These are phyloP conservation scores for Chalciporus sp. DNA, from an alignment of 1,284 basidiomycete species.

Conservation along the genomic window DNA sequence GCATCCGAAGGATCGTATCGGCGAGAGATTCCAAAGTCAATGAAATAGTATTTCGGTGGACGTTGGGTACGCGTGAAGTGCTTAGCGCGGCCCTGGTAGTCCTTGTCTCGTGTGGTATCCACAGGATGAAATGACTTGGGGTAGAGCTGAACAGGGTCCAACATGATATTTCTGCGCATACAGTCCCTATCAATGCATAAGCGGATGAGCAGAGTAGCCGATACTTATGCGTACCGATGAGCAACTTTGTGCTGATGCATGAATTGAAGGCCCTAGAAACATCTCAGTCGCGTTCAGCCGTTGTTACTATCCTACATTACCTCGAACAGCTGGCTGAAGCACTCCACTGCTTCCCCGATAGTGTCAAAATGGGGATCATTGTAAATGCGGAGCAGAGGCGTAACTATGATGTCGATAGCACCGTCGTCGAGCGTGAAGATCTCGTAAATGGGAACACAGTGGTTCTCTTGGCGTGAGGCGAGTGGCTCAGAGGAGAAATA, in stretches of 20 bases:
- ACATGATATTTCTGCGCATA: constrained; percentile 41
- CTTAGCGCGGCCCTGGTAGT: constrained; percentile 3
- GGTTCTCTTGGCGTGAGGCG: constrained; percentile 33
- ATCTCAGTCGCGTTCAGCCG: too few species aligned
- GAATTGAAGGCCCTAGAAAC: constrained; percentile 23
- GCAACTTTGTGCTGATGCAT: constrained; percentile 21
- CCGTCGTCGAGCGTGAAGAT: constrained; percentile 17
- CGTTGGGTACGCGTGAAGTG: constrained; percentile 18
- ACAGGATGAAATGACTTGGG: constrained; percentile 13
- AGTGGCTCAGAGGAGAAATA: constrained; percentile 24
- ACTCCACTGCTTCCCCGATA: constrained; percentile 38
- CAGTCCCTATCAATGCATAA: constrained; percentile 37
- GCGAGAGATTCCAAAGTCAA: constrained; percentile 42
- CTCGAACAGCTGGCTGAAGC: constrained; percentile 39
- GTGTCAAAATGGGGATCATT: constrained; percentile 32
- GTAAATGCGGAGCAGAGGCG: constrained; percentile 36
- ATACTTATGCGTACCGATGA: constrained; percentile 11
- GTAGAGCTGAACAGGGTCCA: constrained; percentile 38
- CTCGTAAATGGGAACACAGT: constrained; percentile 40
- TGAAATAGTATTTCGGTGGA: constrained; percentile 26
- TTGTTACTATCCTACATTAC: too few species aligned
- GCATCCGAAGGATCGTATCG: constrained; percentile 24
- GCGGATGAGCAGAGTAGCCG: background rate
- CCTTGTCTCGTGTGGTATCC: too few species aligned
- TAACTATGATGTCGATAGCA: constrained; percentile 24